These are phyloP conservation scores for Eucalyptus cloeziana DNA, from an alignment of 345 rosid species.

Conservation along the genomic window DNA sequence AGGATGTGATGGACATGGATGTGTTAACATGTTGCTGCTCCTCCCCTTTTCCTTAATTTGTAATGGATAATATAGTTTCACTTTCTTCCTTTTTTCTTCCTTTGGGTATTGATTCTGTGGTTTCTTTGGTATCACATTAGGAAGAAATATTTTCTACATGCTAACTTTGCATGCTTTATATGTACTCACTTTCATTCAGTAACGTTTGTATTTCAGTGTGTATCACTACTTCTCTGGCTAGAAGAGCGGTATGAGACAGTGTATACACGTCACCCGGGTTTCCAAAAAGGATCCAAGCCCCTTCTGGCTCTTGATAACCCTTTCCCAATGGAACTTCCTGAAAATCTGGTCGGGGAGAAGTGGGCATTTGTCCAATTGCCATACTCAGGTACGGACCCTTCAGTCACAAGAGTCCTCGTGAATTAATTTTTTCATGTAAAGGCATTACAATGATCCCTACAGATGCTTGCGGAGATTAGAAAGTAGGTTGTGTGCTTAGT, in stretches of 20 bases:
- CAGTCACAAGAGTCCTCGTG: background rate
- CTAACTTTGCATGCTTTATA: background rate
- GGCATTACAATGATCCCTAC: background rate
- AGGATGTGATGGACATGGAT: background rate
- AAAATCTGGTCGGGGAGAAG: constrained; percentile 75
- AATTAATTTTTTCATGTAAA: background rate
- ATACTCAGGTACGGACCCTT: constrained; percentile 38
- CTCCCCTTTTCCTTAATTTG: background rate
- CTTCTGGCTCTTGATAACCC: constrained; percentile 81
- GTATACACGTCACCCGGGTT: constrained; percentile 80
- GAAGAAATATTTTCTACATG: background rate
- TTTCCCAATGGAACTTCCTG: constrained; percentile 90
- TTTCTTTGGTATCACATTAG: background rate
- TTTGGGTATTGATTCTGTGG: background rate
- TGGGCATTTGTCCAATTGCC: constrained; percentile 98
- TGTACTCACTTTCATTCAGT: background rate
- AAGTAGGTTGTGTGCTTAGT: background rate
- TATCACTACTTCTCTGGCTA: constrained; percentile 78
- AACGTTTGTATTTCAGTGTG: constrained; percentile 37
- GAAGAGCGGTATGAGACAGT: constrained; percentile 86
- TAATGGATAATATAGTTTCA: background rate
- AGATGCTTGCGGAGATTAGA: background rate
- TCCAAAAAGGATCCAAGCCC: constrained; percentile 83
- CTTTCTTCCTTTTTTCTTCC: background rate
- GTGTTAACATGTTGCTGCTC: background rate